Evolutionary conservation across 2,329 filamentous ascomycete species (phyloP).

Genomic region (Penicillium vulpinum): DNA sequence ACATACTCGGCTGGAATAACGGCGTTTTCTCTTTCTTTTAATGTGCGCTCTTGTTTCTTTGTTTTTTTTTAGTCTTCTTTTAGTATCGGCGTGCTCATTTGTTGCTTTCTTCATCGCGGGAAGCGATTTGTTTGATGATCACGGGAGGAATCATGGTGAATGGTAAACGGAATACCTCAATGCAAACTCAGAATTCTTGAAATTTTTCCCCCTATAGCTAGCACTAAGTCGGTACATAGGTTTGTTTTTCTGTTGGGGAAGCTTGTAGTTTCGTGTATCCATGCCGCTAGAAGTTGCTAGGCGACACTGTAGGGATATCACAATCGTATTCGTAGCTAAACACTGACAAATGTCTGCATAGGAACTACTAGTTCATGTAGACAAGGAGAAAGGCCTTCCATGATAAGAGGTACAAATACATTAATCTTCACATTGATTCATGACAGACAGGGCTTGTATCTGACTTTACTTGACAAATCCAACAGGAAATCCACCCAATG

Average conservation of each 20-base stretch:
- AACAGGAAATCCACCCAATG: constrained; percentile 9
- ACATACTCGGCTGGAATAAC: not conserved
- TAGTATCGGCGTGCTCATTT: not conserved
- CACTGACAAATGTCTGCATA: not conserved
- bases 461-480: not conserved
- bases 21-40: constrained; percentile 10
- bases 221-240: not conserved
- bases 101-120: not conserved
- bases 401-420: not conserved
- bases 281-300: no score
- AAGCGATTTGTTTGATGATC: not conserved
- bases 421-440: not conserved
- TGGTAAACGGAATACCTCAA: not conserved
- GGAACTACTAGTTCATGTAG: not conserved
- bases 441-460: not conserved
- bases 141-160: constrained; percentile 1
- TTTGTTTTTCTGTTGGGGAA: no score
- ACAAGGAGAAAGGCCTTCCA: not conserved
- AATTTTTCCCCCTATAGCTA: not conserved
- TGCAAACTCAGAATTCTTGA: not conserved
- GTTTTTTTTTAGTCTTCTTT: not conserved
- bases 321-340: no score
- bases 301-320: no score
- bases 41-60: not conserved
- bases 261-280: not conserved